Conservation (phyloP, 192 early-diverging fungal species). For the Coemansia sp. region DNA sequence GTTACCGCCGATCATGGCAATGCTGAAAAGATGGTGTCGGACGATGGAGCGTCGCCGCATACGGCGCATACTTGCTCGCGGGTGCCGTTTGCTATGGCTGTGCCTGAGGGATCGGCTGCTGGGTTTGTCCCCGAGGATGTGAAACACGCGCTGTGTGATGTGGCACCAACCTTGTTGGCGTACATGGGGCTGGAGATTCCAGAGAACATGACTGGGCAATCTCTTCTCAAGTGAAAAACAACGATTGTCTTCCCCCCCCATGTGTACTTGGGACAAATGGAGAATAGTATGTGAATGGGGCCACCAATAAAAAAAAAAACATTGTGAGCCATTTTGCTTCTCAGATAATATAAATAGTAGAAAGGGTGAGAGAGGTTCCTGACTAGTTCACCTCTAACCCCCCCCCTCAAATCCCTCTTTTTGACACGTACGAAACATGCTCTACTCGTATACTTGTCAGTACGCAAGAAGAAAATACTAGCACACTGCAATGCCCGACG, state of each 20-base stretch:
- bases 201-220: slow-evolving; percentile 91
- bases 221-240: slow-evolving; percentile 53
- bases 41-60: slow-evolving; percentile 81
- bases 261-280: no score
- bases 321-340: neutral
- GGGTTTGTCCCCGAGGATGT: slow-evolving; percentile 54
- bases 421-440: no score
- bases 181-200: slow-evolving; percentile 91
- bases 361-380: no score
- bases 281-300: no score
- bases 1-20: slow-evolving; percentile 99
- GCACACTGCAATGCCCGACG: no score
- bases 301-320: no score
- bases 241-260: no score
- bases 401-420: no score
- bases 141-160: slow-evolving; percentile 85
- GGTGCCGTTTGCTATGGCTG: slow-evolving; percentile 83
- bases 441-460: no score
- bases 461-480: no score
- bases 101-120: slow-evolving; percentile 42
- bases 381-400: no score
- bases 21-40: slow-evolving; percentile 95
- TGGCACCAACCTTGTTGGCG: slow-evolving; percentile 91
- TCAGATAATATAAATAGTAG: neutral
- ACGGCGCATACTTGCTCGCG: slow-evolving; percentile 91